These are phyloP conservation scores for Xylaria acuta DNA, from an alignment of 495 filamentous ascomycete species.

Conservation along the genomic window DNA sequence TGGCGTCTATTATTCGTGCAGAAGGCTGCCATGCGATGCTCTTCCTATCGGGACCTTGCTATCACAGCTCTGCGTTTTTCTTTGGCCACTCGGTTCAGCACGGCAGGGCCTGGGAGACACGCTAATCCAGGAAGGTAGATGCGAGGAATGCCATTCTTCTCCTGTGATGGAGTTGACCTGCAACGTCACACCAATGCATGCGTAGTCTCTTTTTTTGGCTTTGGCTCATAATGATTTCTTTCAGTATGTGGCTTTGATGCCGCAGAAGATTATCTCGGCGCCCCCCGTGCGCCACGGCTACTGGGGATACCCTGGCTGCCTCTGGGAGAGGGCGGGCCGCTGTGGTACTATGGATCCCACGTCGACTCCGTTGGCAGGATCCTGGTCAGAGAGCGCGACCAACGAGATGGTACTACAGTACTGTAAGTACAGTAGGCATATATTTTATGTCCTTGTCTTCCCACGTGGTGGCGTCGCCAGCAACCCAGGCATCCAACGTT, in stretches of 20 bases:
- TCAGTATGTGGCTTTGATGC: neutral
- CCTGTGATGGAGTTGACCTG: neutral
- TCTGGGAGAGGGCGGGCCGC: neutral
- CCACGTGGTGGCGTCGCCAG: constrained; percentile 28
- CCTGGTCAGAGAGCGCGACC: neutral
- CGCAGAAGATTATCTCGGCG: constrained; percentile 2
- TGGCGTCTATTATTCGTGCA: neutral
- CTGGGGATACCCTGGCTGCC: neutral
- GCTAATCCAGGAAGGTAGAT: neutral
- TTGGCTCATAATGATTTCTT: neutral
- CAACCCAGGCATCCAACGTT: neutral
- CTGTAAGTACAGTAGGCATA: neutral
- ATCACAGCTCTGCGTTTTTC: neutral
- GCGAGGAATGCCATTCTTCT: neutral
- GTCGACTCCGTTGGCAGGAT: neutral
- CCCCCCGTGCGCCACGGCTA: constrained; percentile 11
- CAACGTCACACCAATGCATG: neutral
- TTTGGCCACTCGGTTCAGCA: constrained; percentile 13
- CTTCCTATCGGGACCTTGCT: neutral
- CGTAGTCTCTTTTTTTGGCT: neutral
- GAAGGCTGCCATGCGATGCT: neutral
- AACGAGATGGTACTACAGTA: constrained; percentile 4
- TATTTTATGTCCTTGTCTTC: neutral
- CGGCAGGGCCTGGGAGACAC: neutral
- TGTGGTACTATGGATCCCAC: neutral